Conservation (phyloP, 345 rosid species). For the Hibiscus trionum region DNA sequence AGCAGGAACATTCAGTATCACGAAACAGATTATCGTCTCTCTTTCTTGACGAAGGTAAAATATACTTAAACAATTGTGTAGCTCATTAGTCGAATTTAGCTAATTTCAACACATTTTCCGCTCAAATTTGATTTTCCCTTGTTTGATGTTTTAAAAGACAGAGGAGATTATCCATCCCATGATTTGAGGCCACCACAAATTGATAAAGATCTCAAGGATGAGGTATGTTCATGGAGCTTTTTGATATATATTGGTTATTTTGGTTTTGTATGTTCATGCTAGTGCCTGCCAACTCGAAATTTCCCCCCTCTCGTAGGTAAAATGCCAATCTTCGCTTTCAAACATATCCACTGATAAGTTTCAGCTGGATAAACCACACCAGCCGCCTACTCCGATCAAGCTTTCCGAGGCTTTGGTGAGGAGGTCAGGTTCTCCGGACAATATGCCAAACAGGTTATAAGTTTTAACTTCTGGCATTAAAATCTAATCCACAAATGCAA, state of each 20-base stretch:
- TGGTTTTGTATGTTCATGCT: background rate
- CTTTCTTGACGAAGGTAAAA: constrained; percentile 56
- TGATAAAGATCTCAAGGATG: constrained; percentile 43
- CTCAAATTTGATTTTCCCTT: background rate
- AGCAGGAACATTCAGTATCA: constrained; percentile 43
- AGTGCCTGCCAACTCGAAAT: background rate
- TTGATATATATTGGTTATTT: background rate
- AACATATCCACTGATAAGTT: constrained; percentile 31
- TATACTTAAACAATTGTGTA: background rate
- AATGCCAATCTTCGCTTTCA: constrained; percentile 59
- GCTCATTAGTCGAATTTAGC: background rate
- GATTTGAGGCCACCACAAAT: constrained; percentile 34
- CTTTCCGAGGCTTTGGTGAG: constrained; percentile 31
- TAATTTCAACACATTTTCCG: background rate
- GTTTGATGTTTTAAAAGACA: background rate
- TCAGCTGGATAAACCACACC: constrained; percentile 30
- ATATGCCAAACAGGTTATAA: constrained; percentile 55
- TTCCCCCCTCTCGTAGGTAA: constrained; percentile 36
- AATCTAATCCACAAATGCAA: too few species aligned
- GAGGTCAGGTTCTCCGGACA: constrained; percentile 39
- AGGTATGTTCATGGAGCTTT: constrained; percentile 31
- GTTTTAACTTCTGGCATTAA: background rate
- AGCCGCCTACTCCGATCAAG: constrained; percentile 35
- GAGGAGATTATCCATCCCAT: background rate
- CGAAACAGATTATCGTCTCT: constrained; percentile 59